phyloP scores from a whole-genome alignment of 2,329 filamentous ascomycete genomes.

The Tolypocladium amazonense region DNA sequence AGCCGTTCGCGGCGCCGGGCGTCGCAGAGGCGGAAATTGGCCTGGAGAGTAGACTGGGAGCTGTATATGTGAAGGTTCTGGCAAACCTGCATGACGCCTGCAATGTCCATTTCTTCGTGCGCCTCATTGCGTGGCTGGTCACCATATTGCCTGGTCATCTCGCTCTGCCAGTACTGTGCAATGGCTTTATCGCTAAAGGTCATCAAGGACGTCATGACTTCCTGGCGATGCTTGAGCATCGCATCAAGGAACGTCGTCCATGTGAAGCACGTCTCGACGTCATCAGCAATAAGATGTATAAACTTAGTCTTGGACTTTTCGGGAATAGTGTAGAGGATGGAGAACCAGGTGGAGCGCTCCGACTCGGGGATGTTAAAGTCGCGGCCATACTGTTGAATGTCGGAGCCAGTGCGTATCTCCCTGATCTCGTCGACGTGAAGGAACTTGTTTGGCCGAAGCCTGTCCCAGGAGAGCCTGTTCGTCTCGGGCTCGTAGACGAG shows the following conservation, averaged over 20 bases:
- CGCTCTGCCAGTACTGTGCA: constrained; percentile 72
- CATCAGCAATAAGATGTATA: constrained; percentile 77
- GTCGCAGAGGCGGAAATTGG: constrained; percentile 67
- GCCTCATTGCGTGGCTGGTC: constrained; percentile 39
- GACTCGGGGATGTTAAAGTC: constrained; percentile 63
- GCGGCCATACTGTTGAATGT: constrained; percentile 81
- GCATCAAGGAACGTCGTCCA: constrained; percentile 81
- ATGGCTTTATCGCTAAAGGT: constrained; percentile 76
- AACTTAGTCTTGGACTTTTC: constrained; percentile 76
- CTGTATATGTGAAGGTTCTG: constrained; percentile 88
- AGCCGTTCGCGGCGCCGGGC: constrained; percentile 53
- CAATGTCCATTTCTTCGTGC: constrained; percentile 64
- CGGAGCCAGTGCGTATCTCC: constrained; percentile 72
- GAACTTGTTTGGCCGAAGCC: constrained; percentile 64
- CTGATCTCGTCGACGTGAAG: constrained; percentile 95
- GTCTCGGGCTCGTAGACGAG: constrained; percentile 69
- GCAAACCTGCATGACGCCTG: constrained; percentile 73
- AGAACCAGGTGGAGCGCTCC: constrained; percentile 70
- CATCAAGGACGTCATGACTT: constrained; percentile 82
- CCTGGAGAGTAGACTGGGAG: constrained; percentile 60
- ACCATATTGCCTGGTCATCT: constrained; percentile 62
- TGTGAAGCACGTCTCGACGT: constrained; percentile 57
- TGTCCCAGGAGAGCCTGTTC: constrained; percentile 83
- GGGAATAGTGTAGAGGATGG: constrained; percentile 74
- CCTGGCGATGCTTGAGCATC: constrained; percentile 76